phyloP scores from a whole-genome alignment of 1,139 yeast species.

The Taphrina pruni region DNA sequence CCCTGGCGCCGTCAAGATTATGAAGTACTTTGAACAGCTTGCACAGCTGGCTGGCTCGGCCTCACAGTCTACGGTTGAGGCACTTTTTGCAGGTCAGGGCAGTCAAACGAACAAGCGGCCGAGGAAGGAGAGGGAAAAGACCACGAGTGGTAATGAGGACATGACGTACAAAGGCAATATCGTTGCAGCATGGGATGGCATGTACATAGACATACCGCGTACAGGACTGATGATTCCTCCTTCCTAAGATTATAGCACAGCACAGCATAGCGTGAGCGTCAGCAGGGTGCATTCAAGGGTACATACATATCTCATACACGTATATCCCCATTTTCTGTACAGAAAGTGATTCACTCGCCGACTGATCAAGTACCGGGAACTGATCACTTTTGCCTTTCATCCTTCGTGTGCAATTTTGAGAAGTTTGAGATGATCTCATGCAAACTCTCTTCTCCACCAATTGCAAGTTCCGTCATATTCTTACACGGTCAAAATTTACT shows the following conservation, averaged over 20 bases:
- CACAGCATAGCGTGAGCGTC: too few relatives aligned
- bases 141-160: not conserved
- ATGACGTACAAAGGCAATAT: conserved; percentile 11
- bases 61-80: conserved; percentile 11
- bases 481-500: too few relatives aligned
- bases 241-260: too few relatives aligned
- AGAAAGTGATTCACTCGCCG: too few relatives aligned
- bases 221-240: conserved; percentile 8
- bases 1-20: conserved; percentile 17
- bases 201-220: conserved; percentile 27
- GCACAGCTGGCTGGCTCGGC: conserved; percentile 33
- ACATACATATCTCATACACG: too few relatives aligned
- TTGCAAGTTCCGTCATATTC: too few relatives aligned
- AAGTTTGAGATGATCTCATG: conserved; percentile 3
- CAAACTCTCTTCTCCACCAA: not conserved
- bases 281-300: too few relatives aligned
- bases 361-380: not conserved
- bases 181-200: conserved; percentile 36
- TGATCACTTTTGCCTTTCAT: not conserved
- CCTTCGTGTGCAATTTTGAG: not conserved
- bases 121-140: not conserved
- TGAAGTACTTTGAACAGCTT: conserved; percentile 26
- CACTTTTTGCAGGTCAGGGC: not conserved
- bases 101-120: not conserved
- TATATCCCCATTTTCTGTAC: too few relatives aligned